A percentile compares a stretch with the other conserved stretches of the same genome.
Evolutionary conservation across 176 grass and related monocot genomes (phyloP).

Genomic region (Carex pumila): DNA sequence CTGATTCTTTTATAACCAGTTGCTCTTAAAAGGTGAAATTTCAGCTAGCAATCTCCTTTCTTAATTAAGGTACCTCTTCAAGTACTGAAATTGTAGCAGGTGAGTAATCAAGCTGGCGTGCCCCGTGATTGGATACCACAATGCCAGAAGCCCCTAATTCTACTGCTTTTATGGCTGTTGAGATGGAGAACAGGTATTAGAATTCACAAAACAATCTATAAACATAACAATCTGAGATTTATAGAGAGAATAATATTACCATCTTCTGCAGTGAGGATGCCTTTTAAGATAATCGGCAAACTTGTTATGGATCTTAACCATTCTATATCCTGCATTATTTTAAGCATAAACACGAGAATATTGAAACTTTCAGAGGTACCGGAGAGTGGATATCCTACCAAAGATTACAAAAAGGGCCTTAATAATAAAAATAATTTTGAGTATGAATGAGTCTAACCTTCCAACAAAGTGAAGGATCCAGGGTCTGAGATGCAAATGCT

Average conservation of each 20-base stretch:
- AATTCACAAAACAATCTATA: slow-evolving; percentile 3
- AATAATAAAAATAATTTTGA: slow-evolving; percentile 1
- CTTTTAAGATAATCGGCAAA: slow-evolving; percentile 72
- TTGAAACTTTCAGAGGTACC: not conserved
- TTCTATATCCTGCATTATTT: slow-evolving; percentile 21
- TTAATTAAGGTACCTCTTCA: slow-evolving; percentile 47
- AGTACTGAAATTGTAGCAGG: slow-evolving; percentile 68
- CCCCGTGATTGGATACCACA: slow-evolving; percentile 86
- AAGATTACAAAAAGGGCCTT: not conserved
- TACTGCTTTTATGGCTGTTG: slow-evolving; percentile 57
- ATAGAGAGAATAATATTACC: slow-evolving; percentile 22
- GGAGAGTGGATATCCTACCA: not conserved
- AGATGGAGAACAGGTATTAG: not conserved
- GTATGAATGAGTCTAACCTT: slow-evolving; percentile 34
- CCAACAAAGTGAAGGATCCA: slow-evolving; percentile 82
- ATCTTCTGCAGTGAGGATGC: slow-evolving; percentile 73
- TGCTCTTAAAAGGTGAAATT: not conserved
- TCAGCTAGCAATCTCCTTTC: not conserved
- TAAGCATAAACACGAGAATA: not conserved
- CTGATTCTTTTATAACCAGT: not conserved
- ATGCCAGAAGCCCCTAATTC: slow-evolving; percentile 52
- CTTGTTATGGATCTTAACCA: slow-evolving; percentile 56
- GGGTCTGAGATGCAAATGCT: slow-evolving; percentile 22
- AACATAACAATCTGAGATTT: not conserved
- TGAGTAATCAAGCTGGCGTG: slow-evolving; percentile 67